Base-by-base conservation (phyloP, 2,329 filamentous ascomycete genomes). In the Periconia sp. region DNA sequence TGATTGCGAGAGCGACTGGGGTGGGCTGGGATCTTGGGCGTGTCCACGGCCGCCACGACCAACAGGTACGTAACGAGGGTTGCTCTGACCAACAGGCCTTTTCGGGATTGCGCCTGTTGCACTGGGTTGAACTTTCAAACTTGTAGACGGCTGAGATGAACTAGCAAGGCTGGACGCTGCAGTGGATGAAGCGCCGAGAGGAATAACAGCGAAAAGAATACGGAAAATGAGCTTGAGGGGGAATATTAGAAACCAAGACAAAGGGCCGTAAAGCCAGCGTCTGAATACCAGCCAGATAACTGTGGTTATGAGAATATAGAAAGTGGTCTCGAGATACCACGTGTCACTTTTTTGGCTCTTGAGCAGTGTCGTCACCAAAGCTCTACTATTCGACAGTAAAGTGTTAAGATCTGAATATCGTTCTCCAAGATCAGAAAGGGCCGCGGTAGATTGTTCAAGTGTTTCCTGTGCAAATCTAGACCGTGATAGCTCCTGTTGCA, bases 341-440 rank as follows among this genome's bases (percentile, higher is more conserved):
- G 92, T 97, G 71, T 99, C 94, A 60, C 89, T 94, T 81, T 99
- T 99, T 70, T 95, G 91, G 59, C 90, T 94, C 56, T 85, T 85
- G 45, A 97, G 77, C 44, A 99, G 79, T 17, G 90, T 91, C 7
- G 85, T 85, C 8, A 97, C 83, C 17, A 99, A 79, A 51, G 86
- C 87, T 59, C 85, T 83, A 44, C 90, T 92, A 52, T 84, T 89
- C 2, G 84, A 81, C 37, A 99, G 81, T 68, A 97, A 82, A 13
- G 84, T 84, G 64, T 93, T 91, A 6, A 97, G 83, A 47, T 86
- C 85, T 18, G 81, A 85, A 76, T 99, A 99, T 37, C 85, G 88
- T 64, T 95, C 89, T 3, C 88, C 85, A 1, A 99, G 82, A 58
- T 90, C 85, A 49, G 83, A 83, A n/a, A 99, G 82, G 11, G 92